Percentiles rank a stretch among this genome's conserved stretches.
phyloP scores from a whole-genome alignment of 495 filamentous ascomycete species.

The Penicillium tannophilum region DNA sequence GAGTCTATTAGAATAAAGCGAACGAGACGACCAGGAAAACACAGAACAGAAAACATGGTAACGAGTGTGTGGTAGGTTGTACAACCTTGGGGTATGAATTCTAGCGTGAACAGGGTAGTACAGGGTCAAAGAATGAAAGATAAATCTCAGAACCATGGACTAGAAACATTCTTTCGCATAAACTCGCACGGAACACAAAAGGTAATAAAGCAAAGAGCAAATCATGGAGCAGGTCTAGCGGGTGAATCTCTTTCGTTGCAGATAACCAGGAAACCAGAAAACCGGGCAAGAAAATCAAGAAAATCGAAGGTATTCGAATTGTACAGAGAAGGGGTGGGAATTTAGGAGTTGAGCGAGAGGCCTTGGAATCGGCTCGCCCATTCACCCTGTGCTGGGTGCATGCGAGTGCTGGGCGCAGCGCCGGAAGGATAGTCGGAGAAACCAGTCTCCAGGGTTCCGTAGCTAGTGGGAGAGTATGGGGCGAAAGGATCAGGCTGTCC shows the following conservation, averaged over 20 bases:
- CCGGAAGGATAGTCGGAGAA: conserved; percentile 37
- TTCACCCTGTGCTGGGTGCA: conserved; percentile 43
- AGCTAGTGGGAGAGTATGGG: conserved; percentile 34
- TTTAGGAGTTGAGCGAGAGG: conserved; percentile 47
- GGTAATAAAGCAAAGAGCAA: neutral
- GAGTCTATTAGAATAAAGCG: conserved; percentile 11
- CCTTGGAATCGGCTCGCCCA: conserved; percentile 53
- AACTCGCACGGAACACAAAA: neutral
- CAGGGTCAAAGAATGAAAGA: conserved; percentile 5
- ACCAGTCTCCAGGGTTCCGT: conserved; percentile 35
- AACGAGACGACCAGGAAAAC: conserved; percentile 1
- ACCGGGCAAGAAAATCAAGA: neutral
- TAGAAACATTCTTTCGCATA: conserved; percentile 22
- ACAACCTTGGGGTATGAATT: conserved; percentile 26
- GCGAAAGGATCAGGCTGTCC: conserved; percentile 39
- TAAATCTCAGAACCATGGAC: neutral
- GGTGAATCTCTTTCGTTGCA: conserved; percentile 16
- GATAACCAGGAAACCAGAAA: conserved; percentile 4
- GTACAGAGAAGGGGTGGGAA: conserved; percentile 6
- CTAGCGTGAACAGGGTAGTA: conserved; percentile 17
- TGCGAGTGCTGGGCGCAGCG: conserved; percentile 28
- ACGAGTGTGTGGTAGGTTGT: conserved; percentile 16
- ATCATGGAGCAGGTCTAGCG: conserved; percentile 11
- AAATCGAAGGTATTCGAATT: conserved; percentile 6
- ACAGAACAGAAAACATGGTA: conserved; percentile 10